Evolutionary conservation across 2,329 filamentous ascomycete genomes (phyloP), one percentile per base, ranked within the genome.

Genomic region (Cordyceps farinosa): DNA sequence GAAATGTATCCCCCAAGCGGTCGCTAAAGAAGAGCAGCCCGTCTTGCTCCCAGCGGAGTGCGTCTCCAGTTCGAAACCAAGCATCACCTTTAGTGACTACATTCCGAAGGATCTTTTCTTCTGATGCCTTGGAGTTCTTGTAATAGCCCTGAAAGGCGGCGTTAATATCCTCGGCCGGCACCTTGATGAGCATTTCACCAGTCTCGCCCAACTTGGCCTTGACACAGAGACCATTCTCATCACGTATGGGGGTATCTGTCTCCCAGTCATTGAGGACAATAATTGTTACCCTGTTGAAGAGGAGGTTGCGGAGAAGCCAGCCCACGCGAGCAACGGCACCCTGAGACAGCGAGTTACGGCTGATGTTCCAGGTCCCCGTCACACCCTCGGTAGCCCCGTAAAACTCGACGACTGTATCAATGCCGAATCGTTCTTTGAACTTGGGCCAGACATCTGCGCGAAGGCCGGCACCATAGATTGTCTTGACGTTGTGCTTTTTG

Each of bases 401-500:
- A 74, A 96, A 93, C 70, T 96, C 91, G 64, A 84, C 87, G 63
- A 94, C 84, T 1, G 84, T 84, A 38, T 86, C 84, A 61, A 96
- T 85, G 29, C 85, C 87, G 70, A 95, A 97, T 13, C 92, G 87
- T 30, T 90, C 83, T 73, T 92, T 91, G 80, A 96, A 94, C 7
- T 78, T 80, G 65, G 90, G 86, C 92, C 92, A 97, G 36, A 96
- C 86, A 70, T 96, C 92, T 0, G 92, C 91, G 0, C 92, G 84
- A 22, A 96, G 79, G 2, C 92, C 92, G 70, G 96, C 96, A 17
- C 92, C 92, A 66, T 93, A 91, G 0, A 90, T 91, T 3, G 88
- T 69, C 7, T 87, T 86, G 17, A 96, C 84, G 0, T 80, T 82
- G 77, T 96, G 89, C 66, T 87, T 84, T 68, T 82, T 85, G 74